Base-by-base conservation (phyloP, 1,284 basidiomycete genomes). In the Ceratobasidium sp. region DNA sequence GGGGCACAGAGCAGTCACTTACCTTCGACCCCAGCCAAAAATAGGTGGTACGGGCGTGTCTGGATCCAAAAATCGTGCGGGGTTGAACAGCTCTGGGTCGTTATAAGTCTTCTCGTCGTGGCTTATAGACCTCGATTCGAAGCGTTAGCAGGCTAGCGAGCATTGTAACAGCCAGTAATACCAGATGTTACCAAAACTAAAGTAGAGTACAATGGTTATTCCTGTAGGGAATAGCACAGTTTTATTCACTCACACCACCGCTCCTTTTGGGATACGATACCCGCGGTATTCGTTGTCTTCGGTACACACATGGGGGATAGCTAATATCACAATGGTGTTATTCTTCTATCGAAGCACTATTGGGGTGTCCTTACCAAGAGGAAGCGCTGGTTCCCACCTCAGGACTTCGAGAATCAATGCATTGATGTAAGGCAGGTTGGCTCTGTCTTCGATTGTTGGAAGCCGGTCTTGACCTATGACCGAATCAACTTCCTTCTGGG, bases 121-220 rank as follows among this genome's bases (percentile, higher is more conserved):
- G 71, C 83, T 78, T 43, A 87, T 80, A 26, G 82, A 83, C 85
- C 85, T 85, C 48, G 78, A 76, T n/a, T 79, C 69, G 16, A 78
- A 84, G 28, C 28, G 65, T 45, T 58, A 39, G 28, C 30, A 21
- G 18, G 55, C 23, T 34, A 30, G 16, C 57, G 59, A 32, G 23
- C 3, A 34, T 34, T 21, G 41, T 30, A 41, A 55, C 10, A 41
- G 26, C 9, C 32, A n/a, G 26, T 74, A 76, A 39, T 73, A 85
- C 85, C 85, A 86, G 23, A 82, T 78, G 74, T 86, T 87, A 6
- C 81, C 77, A 2, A 86, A 74, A 23, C 87, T 76, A 18, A 30
- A 5, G 28, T 3, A 21, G 26, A 55, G 8, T 39, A 14, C 36
- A 1, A 84, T 81, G 0, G 26, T n/a, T 21, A 41, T 3, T 30